Evolutionary conservation across 129 eudicot species (phyloP).

Genomic region (Centaurea solstitialis): DNA sequence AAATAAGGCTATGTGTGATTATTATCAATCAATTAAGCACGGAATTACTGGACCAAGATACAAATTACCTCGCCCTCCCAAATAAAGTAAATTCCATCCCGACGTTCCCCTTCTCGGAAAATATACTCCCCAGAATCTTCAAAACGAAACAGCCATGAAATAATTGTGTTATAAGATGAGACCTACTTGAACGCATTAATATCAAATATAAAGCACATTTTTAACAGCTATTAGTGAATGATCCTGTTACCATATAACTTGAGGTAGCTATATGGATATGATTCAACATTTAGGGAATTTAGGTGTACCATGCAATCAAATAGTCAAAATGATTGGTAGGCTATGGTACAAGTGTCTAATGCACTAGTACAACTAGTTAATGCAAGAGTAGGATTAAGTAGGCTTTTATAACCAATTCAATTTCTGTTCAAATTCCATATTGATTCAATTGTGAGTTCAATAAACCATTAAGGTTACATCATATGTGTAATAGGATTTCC

Average conservation of each 20-base stretch:
- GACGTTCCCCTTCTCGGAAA: conserved; percentile 62
- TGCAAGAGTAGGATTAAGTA: no score
- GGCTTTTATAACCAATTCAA: no score
- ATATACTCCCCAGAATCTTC: conserved; percentile 68
- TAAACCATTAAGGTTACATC: no score
- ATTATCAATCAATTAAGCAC: background rate
- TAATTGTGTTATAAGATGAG: background rate
- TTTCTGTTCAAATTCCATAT: no score
- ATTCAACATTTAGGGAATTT: background rate
- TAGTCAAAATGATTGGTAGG: no score
- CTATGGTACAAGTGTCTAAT: no score
- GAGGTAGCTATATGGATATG: background rate
- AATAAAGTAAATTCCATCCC: conserved; percentile 69
- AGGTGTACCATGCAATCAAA: background rate
- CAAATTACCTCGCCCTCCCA: conserved; percentile 75
- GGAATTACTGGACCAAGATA: background rate
- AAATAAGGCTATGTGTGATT: background rate
- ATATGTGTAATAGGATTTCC: background rate
- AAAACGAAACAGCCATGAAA: conserved; percentile 10
- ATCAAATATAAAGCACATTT: background rate
- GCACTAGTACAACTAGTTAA: no score
- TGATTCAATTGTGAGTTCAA: no score
- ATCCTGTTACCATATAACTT: background rate
- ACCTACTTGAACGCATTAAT: background rate
- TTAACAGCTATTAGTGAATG: background rate